Conservation (phyloP, 345 rosid species). For the Brassica cretica region DNA sequence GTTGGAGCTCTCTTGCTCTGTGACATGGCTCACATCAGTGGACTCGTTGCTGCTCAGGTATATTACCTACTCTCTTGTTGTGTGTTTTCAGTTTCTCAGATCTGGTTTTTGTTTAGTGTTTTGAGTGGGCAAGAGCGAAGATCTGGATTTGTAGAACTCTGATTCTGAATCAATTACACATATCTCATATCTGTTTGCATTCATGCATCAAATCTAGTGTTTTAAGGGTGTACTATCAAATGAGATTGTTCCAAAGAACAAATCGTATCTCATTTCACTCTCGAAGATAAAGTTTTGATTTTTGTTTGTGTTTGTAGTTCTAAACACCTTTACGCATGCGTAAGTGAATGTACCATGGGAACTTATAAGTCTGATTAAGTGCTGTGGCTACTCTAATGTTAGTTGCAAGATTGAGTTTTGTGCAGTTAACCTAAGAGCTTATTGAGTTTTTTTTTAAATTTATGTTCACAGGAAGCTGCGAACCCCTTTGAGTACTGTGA, state of each 20-base stretch:
- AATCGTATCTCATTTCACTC: neutral
- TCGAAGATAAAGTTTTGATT: neutral
- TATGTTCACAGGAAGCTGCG: constrained; percentile 74
- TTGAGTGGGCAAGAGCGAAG: too few relatives aligned
- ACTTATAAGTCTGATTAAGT: neutral
- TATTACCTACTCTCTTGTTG: constrained; percentile 29
- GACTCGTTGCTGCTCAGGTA: constrained; percentile 99
- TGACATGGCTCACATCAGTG: constrained; percentile 99
- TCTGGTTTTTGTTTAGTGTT: constrained; percentile 15
- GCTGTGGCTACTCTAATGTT: constrained; percentile 2
- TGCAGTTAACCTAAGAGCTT: neutral
- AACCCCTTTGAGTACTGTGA: constrained; percentile 95
- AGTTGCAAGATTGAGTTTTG: constrained; percentile 18
- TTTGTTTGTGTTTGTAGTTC: neutral
- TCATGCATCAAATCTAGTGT: constrained; percentile 1
- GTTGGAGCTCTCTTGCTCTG: constrained; percentile 98
- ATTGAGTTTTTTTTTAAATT: constrained; percentile 12
- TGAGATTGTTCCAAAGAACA: neutral
- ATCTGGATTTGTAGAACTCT: constrained; percentile 1
- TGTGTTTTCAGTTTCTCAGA: constrained; percentile 16
- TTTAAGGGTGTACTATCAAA: neutral
- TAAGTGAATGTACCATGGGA: neutral
- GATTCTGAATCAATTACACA: neutral
- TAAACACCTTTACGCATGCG: neutral
- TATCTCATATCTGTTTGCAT: neutral